Evolutionary conservation across 768 basidiomycete genomes (phyloP).

Genomic region (Pleurotus cornucopiae): DNA sequence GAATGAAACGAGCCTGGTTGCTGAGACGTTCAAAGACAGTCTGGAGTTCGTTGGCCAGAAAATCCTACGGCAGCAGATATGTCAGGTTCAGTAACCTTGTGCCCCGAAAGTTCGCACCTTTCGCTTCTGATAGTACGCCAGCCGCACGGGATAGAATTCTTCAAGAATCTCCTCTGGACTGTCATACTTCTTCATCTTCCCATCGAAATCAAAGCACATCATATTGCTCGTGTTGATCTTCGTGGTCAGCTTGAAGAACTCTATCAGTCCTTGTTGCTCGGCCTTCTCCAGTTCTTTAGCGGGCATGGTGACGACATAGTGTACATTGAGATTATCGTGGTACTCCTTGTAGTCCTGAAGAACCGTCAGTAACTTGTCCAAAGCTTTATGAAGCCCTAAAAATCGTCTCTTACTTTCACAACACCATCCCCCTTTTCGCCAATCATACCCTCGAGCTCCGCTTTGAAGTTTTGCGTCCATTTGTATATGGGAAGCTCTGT

Average conservation of each 20-base stretch:
- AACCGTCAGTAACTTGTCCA: neutral
- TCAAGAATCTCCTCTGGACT: slow-evolving; percentile 88
- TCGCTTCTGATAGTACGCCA: slow-evolving; percentile 92
- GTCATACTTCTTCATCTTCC: slow-evolving; percentile 92
- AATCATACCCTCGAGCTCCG: slow-evolving; percentile 86
- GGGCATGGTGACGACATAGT: slow-evolving; percentile 80
- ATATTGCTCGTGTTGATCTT: slow-evolving; percentile 93
- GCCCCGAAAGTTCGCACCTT: slow-evolving; percentile 58
- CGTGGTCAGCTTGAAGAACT: slow-evolving; percentile 85
- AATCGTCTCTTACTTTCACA: slow-evolving; percentile 58
- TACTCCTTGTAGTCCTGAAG: slow-evolving; percentile 94
- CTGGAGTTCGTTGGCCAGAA: slow-evolving; percentile 79
- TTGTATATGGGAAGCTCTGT: slow-evolving; percentile 92
- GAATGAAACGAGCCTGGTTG: slow-evolving; percentile 95
- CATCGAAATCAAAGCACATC: slow-evolving; percentile 97
- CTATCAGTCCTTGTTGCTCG: slow-evolving; percentile 82
- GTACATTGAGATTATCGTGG: slow-evolving; percentile 88
- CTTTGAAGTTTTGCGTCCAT: slow-evolving; percentile 93
- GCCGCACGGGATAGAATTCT: slow-evolving; percentile 86
- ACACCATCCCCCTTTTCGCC: slow-evolving; percentile 73
- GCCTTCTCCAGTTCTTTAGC: slow-evolving; percentile 82
- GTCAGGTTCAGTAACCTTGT: neutral
- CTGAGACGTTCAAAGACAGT: slow-evolving; percentile 76
- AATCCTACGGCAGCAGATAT: slow-evolving; percentile 50
- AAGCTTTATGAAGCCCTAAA: neutral